These are phyloP conservation scores for Prunus mongolica DNA, from an alignment of 306 rosid genomes.

Conservation along the genomic window DNA sequence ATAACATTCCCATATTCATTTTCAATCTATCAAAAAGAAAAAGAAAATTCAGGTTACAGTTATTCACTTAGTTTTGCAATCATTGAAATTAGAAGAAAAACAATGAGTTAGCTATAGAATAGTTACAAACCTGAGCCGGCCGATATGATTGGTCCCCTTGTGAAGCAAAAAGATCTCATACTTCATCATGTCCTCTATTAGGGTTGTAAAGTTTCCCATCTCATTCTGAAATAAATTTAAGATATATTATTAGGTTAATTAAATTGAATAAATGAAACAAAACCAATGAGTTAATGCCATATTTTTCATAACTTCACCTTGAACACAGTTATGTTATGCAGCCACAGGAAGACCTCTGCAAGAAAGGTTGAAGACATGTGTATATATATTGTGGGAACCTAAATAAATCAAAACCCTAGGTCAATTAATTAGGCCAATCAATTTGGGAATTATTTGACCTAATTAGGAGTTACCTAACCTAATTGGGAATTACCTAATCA, in stretches of 20 bases:
- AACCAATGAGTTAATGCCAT: not conserved
- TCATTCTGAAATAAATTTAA: not conserved
- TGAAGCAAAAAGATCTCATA: constrained; percentile 14
- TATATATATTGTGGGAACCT: too few relatives aligned
- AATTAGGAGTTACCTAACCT: too few relatives aligned
- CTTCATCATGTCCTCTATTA: constrained; percentile 9
- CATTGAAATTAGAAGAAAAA: too few relatives aligned
- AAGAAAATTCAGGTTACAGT: too few relatives aligned
- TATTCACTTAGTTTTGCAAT: too few relatives aligned
- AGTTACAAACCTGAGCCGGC: too few relatives aligned
- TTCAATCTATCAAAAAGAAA: constrained; percentile 17
- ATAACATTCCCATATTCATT: constrained; percentile 37
- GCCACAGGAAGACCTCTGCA: constrained; percentile 49
- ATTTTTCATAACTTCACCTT: constrained; percentile 11
- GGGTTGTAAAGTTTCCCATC: constrained; percentile 24
- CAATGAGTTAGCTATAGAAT: too few relatives aligned
- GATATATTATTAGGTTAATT: not conserved
- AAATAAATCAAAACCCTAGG: too few relatives aligned
- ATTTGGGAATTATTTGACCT: too few relatives aligned
- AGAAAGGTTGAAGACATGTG: not conserved
- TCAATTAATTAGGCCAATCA: too few relatives aligned
- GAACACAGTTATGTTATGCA: constrained; percentile 30
- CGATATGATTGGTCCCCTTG: too few relatives aligned
- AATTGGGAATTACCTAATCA: too few relatives aligned
- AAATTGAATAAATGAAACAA: not conserved